phyloP scores from a whole-genome alignment of 257 asterid genomes.

The Solanum gandarillasii region DNA sequence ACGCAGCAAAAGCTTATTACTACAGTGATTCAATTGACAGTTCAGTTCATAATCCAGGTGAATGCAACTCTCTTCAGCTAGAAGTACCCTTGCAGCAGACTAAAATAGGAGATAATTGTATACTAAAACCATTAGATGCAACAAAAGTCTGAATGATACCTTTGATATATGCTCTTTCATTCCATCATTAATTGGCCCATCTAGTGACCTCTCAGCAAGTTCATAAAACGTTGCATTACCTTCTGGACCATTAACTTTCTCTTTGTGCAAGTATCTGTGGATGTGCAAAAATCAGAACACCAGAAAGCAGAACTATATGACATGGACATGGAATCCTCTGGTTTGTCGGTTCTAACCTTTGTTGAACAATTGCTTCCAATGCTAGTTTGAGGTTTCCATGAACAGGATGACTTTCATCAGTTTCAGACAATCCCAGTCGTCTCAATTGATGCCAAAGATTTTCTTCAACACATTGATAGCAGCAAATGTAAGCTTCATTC shows the following conservation, averaged over 20 bases:
- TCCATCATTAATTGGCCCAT: constrained; percentile 33
- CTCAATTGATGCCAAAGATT: constrained; percentile 83
- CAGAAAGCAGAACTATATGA: neutral
- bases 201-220: constrained; percentile 95
- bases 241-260: constrained; percentile 74
- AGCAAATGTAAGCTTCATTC: neutral
- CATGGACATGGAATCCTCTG: neutral
- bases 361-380: constrained; percentile 77
- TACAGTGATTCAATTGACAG: neutral
- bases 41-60: neutral
- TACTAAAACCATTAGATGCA: neutral
- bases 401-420: constrained; percentile 63
- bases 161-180: constrained; percentile 50
- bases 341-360: constrained; percentile 39
- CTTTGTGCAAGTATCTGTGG: constrained; percentile 77
- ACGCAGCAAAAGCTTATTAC: neutral
- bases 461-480: constrained; percentile 28
- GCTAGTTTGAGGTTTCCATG: constrained; percentile 50
- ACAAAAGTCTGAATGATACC: constrained; percentile 24
- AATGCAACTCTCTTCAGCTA: neutral
- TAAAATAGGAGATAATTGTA: neutral
- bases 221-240: constrained; percentile 51
- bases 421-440: constrained; percentile 69
- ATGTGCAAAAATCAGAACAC: neutral
- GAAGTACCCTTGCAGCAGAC: neutral